Conservation (phyloP, 768 basidiomycete genomes). For the Crassisporium funariophilum region DNA sequence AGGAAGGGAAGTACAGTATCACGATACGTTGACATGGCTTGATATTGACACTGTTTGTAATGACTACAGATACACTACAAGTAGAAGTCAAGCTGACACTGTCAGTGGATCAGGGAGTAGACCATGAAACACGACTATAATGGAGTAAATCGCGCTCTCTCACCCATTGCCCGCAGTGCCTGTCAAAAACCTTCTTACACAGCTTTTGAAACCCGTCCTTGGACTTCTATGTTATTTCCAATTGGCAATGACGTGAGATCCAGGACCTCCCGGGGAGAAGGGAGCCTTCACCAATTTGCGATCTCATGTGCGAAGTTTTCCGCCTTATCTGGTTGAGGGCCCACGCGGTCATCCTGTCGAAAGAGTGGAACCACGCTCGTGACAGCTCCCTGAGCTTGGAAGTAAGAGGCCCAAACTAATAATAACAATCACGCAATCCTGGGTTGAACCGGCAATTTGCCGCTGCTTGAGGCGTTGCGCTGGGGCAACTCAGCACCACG, state of each 20-base stretch:
- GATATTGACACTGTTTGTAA: no score
- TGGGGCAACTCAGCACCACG: not conserved
- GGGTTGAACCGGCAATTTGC: constrained; percentile 14
- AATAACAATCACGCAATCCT: constrained; percentile 17
- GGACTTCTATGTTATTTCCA: constrained; percentile 14
- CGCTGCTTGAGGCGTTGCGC: constrained; percentile 3
- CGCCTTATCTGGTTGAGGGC: constrained; percentile 12
- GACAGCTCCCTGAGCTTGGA: no score
- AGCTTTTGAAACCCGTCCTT: constrained; percentile 8
- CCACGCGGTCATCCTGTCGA: not conserved
- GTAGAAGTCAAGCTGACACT: constrained; percentile 13
- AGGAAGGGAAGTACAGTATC: no score
- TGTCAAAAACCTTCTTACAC: constrained; percentile 15
- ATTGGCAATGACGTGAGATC: constrained; percentile 10
- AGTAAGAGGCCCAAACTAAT: constrained; percentile 13
- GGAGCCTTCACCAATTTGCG: constrained; percentile 8
- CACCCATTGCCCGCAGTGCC: constrained; percentile 9
- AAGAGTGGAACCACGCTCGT: no score
- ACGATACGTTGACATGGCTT: no score
- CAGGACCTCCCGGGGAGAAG: constrained; percentile 16
- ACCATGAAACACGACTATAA: constrained; percentile 20
- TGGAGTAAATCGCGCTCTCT: constrained; percentile 13
- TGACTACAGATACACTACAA: no score
- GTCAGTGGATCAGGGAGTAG: constrained; percentile 17
- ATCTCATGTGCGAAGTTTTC: constrained; percentile 8